Evolutionary conservation across 768 basidiomycete species (phyloP), one percentile per base, ranked within the genome.

Genomic region (Coprinopsis cinerea): DNA sequence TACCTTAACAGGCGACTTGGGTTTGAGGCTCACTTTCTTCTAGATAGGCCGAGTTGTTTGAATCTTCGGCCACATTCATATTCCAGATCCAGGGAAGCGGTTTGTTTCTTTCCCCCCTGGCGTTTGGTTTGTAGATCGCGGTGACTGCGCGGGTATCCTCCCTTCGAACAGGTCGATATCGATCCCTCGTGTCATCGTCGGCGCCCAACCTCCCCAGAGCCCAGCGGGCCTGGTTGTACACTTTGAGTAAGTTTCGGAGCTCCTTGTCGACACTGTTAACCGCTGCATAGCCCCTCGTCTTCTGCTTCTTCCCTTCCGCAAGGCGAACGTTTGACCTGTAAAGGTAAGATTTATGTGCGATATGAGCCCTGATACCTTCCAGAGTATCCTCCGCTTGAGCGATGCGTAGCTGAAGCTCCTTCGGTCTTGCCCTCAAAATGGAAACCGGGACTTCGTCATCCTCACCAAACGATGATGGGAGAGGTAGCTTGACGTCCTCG

Each of bases 71-170:
- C 10, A 36, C 23, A 13, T 25, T 4, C 4, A 39, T n/a, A 1
- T 20, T 34, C 47, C 47, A 48, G 20, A 48, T 48, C 47, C 47
- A 48, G 10, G 47, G 39, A 4, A 48, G 17, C 9, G 13, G 9
- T 4, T 36, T 27, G 4, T 36, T 40, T 13, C 47, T 22, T 13
- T 37, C 18, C 10, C 39, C 48, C 5, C 18, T 14, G 10, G 15
- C 20, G 30, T 50, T 50, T 11, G 41, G 40, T 10, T 44, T 25
- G 15, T 43, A 50, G 7, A 50, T 22, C 1, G 28, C 22, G 4
- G 49, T 50, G 3, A 50, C 30, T 3, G 49, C 49, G 25, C 25
- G 32, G 26, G 41, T 43, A 41, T 50, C 27, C 18, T 40, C 18
- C 18, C 7, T 10, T 11, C 7, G 10, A 10, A 30, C 5, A 18